phyloP scores from a whole-genome alignment of 1,284 basidiomycete genomes.

The Apiotrichum porosum region DNA sequence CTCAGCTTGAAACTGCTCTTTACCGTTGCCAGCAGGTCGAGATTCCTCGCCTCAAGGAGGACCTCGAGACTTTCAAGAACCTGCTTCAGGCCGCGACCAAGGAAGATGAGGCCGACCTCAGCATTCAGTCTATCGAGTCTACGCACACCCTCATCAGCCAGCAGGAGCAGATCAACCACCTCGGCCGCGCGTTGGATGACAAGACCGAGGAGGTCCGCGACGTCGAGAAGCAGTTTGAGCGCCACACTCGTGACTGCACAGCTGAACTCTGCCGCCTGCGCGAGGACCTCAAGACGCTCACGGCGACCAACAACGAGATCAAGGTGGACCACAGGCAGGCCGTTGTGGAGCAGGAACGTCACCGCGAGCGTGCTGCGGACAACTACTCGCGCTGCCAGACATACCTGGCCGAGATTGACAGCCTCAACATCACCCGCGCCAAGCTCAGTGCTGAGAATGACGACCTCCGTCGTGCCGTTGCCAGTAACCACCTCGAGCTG shows the following conservation, averaged over 20 bases:
- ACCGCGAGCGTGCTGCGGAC: constrained; percentile 5
- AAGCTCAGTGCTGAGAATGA: constrained; percentile 18
- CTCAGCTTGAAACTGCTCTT: background rate
- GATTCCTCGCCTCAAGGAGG: constrained; percentile 2
- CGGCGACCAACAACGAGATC: background rate
- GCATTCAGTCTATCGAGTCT: background rate
- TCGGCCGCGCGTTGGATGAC: background rate
- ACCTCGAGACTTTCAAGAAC: background rate
- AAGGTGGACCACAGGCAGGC: background rate
- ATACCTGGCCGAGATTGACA: constrained; percentile 29
- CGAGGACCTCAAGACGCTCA: background rate
- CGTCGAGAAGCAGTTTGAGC: background rate
- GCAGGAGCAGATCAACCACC: constrained; percentile 1
- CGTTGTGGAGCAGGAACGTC: background rate
- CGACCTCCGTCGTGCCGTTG: background rate
- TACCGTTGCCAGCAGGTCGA: constrained; percentile 1
- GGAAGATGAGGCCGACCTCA: background rate
- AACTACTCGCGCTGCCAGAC: constrained; percentile 18
- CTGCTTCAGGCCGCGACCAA: background rate
- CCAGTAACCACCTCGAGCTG: background rate
- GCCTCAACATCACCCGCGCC: constrained; percentile 19
- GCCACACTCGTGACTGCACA: background rate
- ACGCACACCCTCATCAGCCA: constrained; percentile 1
- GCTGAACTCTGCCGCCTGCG: constrained; percentile 1
- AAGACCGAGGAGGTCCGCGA: background rate